phyloP scores from a whole-genome alignment of 495 filamentous ascomycete genomes.

The Daldinia grandis region DNA sequence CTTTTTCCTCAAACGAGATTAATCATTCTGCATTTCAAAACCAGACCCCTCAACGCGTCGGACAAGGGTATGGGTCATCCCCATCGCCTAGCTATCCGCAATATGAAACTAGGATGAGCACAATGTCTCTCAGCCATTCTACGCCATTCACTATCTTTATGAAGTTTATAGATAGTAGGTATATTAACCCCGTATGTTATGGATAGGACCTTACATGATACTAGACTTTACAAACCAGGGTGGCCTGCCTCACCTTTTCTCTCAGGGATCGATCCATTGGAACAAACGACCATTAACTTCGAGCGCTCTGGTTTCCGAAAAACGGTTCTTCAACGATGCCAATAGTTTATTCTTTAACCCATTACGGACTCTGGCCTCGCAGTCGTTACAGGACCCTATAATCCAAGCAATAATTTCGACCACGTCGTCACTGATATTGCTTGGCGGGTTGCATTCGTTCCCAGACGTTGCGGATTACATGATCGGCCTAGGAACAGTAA shows the following conservation, averaged over 20 bases:
- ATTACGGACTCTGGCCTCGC: background rate
- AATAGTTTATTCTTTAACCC: slow-evolving; percentile 13
- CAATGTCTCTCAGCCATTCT: background rate
- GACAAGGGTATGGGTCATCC: slow-evolving; percentile 1
- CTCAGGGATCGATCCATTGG: slow-evolving; percentile 1
- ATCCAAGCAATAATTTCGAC: slow-evolving; percentile 27
- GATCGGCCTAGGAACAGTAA: slow-evolving; percentile 18
- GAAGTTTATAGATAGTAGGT: slow-evolving; percentile 29
- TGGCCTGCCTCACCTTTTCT: slow-evolving; percentile 17
- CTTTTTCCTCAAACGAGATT: background rate
- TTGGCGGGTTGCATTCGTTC: slow-evolving; percentile 18
- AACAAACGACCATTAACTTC: background rate
- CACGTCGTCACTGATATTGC: slow-evolving; percentile 4
- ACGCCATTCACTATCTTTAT: slow-evolving; percentile 12
- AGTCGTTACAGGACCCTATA: background rate
- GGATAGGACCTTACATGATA: background rate
- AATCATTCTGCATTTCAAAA: background rate
- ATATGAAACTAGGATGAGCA: background rate
- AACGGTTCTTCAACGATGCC: background rate
- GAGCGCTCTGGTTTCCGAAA: slow-evolving; percentile 10
- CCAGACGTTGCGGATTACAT: slow-evolving; percentile 11
- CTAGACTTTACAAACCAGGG: slow-evolving; percentile 20
- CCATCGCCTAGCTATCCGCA: background rate
- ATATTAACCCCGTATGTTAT: background rate
- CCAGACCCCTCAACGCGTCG: background rate